Percentiles rank a stretch among this genome's conserved stretches.
Conservation (phyloP, 768 basidiomycete species). For the Boletus sensibilis region DNA sequence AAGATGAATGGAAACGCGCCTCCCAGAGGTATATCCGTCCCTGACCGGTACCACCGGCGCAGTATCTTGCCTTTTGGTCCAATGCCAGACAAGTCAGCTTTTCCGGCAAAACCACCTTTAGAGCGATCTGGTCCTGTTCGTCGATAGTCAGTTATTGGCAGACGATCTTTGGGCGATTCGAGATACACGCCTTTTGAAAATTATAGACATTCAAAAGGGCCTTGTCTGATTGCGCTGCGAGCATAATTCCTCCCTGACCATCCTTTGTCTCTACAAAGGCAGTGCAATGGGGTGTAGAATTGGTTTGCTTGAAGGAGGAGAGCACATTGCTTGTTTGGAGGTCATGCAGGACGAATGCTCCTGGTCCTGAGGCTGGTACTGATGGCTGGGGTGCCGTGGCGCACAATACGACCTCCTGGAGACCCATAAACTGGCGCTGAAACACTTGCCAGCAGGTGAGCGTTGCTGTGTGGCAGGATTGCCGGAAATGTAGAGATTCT, state of each 20-base stretch:
- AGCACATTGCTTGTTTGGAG: conserved; percentile 72
- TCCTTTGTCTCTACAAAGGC: conserved; percentile 63
- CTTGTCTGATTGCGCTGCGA: conserved; percentile 87
- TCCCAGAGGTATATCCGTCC: conserved; percentile 97
- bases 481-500: background rate
- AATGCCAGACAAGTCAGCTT: conserved; percentile 78
- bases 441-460: background rate
- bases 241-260: conserved; percentile 79
- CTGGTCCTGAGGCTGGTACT: conserved; percentile 46
- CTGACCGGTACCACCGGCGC: conserved; percentile 84
- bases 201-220: conserved; percentile 86
- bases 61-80: conserved; percentile 70
- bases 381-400: conserved; percentile 48
- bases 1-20: conserved; percentile 47
- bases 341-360: conserved; percentile 76
- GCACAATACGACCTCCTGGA: conserved; percentile 70
- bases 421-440: conserved; percentile 38
- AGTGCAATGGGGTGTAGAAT: conserved; percentile 60
- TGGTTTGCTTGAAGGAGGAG: conserved; percentile 88
- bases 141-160: background rate
- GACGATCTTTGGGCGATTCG: background rate
- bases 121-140: conserved; percentile 79
- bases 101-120: conserved; percentile 88
- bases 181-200: conserved; percentile 78
- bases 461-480: background rate